Base-by-base conservation (phyloP, 2,329 filamentous ascomycete species). In the Colletotrichum filicis region DNA sequence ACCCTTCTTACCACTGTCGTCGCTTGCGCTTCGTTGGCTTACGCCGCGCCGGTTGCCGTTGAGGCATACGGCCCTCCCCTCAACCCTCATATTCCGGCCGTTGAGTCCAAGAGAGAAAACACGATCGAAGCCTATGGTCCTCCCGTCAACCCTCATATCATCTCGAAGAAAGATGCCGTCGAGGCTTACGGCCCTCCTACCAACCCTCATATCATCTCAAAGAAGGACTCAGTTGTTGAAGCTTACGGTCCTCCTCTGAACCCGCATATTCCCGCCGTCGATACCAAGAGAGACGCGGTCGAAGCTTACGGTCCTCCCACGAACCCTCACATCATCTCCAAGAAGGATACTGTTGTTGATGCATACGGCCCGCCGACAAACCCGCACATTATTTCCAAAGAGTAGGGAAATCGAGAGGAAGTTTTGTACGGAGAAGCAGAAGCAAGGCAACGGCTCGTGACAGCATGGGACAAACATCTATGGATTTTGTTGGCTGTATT, bases 221-320 rank as follows among this genome's bases (percentile, higher is more conserved):
- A 67, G 58, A 65, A 49, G 42, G 67, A 69, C 9, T 30, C 59
- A 2, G 67, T 59, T 14, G 67, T 59, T 8, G 67, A 69, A 7
- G 69, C 69, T 2, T 72, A 72, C 16, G 69, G 69, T 0, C 69
- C 69, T n/a, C 69, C 69, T 16, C 4, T 37, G 12, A 72, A 62
- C 30, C 71, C 66, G 19, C 67, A 73, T 26, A 69, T 73, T 30
- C 30, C 46, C 16, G 46, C 57, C 2, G 24, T 68, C 16, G 56
- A 71, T 19, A 32, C 37, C 8, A 70, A 60, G 61, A 22, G 35
- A 2, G 66, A 73, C 12, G n/a, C 16, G 3, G 66, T 56, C 5
- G 70, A 73, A 11, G 70, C 66, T 2, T 73, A 73, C 30, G 70
- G 70, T 1, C 70, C 70, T 3, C 70, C 70, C 1, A 37, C 46